Conservation (phyloP, 2,329 filamentous ascomycete species). For the Paecilomyces niveus region DNA sequence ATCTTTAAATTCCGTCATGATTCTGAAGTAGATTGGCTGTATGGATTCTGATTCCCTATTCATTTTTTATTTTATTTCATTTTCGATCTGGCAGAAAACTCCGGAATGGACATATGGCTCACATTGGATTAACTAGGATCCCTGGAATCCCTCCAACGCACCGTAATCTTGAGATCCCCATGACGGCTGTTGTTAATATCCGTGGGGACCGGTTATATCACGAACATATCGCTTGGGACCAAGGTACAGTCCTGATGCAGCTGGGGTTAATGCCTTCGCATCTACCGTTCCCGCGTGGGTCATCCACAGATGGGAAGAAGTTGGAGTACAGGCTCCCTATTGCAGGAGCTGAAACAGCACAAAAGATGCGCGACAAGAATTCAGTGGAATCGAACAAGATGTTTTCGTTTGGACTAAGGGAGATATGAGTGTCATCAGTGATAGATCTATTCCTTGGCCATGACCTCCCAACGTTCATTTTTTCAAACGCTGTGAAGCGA, state of each 20-base stretch:
- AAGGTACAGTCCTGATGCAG: not conserved
- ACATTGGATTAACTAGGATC: not conserved
- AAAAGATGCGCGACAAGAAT: too few species aligned
- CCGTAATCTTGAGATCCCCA: not conserved
- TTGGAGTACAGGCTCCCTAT: not conserved
- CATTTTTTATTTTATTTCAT: too few species aligned
- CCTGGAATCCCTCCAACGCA: not conserved
- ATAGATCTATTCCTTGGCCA: too few species aligned
- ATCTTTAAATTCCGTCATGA: slow-evolving; percentile 59
- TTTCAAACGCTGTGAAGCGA: too few species aligned
- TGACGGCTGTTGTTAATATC: not conserved
- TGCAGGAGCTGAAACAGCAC: not conserved
- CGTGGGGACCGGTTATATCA: not conserved
- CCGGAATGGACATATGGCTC: too few species aligned
- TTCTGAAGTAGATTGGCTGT: slow-evolving; percentile 62
- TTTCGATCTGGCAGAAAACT: too few species aligned
- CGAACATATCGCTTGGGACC: not conserved
- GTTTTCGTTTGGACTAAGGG: too few species aligned
- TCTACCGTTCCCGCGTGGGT: not conserved
- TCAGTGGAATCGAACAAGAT: too few species aligned
- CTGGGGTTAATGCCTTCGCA: not conserved
- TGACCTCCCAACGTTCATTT: too few species aligned
- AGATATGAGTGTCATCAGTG: too few species aligned
- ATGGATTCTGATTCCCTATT: not conserved
- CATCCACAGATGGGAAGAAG: not conserved